A percentile compares a stretch with the other conserved stretches of the same genome.
These are phyloP conservation scores for Zygosaccharomyces kombuchaensis DNA, from an alignment of 805 yeast species.

Conservation along the genomic window DNA sequence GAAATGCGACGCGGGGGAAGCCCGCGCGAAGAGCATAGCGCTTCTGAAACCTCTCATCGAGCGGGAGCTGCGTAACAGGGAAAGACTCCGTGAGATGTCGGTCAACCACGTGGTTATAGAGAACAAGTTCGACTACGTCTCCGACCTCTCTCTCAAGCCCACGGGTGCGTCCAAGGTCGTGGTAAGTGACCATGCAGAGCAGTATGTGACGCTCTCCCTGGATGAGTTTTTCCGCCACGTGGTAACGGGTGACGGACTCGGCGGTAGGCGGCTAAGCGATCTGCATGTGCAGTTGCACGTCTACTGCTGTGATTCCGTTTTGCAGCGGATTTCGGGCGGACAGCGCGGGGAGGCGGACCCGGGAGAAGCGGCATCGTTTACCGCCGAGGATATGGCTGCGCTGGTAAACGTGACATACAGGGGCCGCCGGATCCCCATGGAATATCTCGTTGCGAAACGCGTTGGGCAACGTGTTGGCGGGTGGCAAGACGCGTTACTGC, in stretches of 20 bases:
- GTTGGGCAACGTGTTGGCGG: no score
- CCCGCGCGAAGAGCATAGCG: constrained; percentile 35
- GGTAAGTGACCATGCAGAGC: constrained; percentile 32
- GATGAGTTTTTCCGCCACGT: constrained; percentile 21
- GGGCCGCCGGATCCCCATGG: constrained; percentile 1
- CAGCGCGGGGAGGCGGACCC: not conserved
- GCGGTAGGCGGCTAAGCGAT: constrained; percentile 8
- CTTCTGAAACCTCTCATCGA: constrained; percentile 36
- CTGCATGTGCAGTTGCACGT: constrained; percentile 42
- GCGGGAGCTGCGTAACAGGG: constrained; percentile 44
- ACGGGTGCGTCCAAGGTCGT: constrained; percentile 55
- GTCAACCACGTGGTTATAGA: constrained; percentile 35
- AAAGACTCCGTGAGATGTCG: constrained; percentile 33
- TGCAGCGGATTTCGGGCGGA: constrained; percentile 1
- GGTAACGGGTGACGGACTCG: not conserved
- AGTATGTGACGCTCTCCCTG: constrained; percentile 34
- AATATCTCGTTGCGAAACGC: no score
- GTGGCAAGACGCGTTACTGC: not conserved
- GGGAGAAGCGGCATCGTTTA: not conserved
- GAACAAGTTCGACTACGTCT: constrained; percentile 40
- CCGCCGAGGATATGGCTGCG: not conserved
- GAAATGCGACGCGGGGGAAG: constrained; percentile 38
- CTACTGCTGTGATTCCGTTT: constrained; percentile 49
- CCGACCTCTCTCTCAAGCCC: constrained; percentile 50
- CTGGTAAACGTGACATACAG: not conserved